Conservation (phyloP, 768 basidiomycete genomes). For the Podaxis sp. region DNA sequence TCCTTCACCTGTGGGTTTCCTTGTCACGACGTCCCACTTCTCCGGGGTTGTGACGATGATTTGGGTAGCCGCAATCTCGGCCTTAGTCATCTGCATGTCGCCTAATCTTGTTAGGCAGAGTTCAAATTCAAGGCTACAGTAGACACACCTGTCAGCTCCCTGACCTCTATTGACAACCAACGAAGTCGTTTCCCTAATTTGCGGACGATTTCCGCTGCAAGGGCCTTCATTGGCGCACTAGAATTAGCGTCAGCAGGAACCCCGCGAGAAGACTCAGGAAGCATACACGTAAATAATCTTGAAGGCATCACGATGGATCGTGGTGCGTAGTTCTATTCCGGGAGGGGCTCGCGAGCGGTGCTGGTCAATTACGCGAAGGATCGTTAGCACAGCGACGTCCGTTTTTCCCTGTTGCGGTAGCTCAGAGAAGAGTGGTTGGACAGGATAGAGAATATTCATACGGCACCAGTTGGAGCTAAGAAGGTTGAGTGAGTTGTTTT, state of each 20-base stretch:
- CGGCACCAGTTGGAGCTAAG: conserved; percentile 95
- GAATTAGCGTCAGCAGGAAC: neutral
- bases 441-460: conserved; percentile 38
- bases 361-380: conserved; percentile 84
- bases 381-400: conserved; percentile 92
- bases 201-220: conserved; percentile 92
- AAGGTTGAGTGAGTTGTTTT: conserved; percentile 3
- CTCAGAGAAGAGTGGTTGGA: conserved; percentile 13
- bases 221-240: conserved; percentile 97
- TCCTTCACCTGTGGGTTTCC: conserved; percentile 95
- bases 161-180: conserved; percentile 85
- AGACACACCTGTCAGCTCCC: conserved; percentile 81
- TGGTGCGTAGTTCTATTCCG: conserved; percentile 35
- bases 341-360: conserved; percentile 37
- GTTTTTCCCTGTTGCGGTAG: conserved; percentile 84
- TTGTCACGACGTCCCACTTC: conserved; percentile 99
- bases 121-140: neutral
- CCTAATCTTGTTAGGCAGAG: conserved; percentile 39
- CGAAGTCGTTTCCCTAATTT: conserved; percentile 87
- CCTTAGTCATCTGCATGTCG: conserved; percentile 96
- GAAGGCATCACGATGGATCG: conserved; percentile 72
- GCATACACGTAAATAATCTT: conserved; percentile 96
- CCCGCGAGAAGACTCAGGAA: neutral
- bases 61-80: conserved; percentile 92
- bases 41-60: conserved; percentile 99